Conservation (phyloP, 768 basidiomycete genomes). For the Epithele typhae region DNA sequence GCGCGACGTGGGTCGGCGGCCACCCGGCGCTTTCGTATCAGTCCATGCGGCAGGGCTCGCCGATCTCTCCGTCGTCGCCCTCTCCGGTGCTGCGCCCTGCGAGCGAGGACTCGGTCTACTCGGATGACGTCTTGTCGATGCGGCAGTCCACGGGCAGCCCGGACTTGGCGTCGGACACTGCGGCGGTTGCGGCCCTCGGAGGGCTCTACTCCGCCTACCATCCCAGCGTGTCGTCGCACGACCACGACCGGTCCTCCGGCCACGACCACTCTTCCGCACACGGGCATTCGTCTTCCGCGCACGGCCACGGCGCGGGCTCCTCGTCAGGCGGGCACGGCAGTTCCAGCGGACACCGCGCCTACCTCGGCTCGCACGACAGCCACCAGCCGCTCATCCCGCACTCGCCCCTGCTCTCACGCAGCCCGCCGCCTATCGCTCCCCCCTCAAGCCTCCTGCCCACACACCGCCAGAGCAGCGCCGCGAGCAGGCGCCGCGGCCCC, state of each 20-base stretch:
- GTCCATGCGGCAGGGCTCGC: neutral
- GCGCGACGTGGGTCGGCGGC: slow-evolving; percentile 16
- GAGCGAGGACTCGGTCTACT: slow-evolving; percentile 9
- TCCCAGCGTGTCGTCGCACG: slow-evolving; percentile 11
- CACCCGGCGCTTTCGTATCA: slow-evolving; percentile 9
- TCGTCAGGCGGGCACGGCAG: slow-evolving; percentile 13
- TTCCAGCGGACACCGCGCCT: slow-evolving; percentile 10
- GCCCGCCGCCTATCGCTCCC: slow-evolving; percentile 1
- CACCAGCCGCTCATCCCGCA: slow-evolving; percentile 3
- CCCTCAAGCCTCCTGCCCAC: slow-evolving; percentile 19
- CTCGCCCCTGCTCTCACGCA: neutral
- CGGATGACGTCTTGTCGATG: slow-evolving; percentile 7
- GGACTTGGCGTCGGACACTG: neutral
- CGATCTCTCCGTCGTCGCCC: neutral
- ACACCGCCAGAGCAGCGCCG: slow-evolving; percentile 5
- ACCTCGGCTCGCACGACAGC: slow-evolving; percentile 1
- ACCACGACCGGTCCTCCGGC: too few species aligned
- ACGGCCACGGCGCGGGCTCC: slow-evolving; percentile 13
- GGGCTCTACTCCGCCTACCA: neutral
- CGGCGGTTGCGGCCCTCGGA: neutral
- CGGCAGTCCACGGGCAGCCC: neutral
- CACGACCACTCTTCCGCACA: slow-evolving; percentile 6
- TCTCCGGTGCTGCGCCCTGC: neutral
- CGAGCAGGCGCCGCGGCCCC: slow-evolving; percentile 8
- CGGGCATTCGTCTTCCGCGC: slow-evolving; percentile 11